Evolutionary conservation across 2,329 filamentous ascomycete genomes (phyloP), one percentile per base, ranked within the genome.

Genomic region (Cytospora piceicola): DNA sequence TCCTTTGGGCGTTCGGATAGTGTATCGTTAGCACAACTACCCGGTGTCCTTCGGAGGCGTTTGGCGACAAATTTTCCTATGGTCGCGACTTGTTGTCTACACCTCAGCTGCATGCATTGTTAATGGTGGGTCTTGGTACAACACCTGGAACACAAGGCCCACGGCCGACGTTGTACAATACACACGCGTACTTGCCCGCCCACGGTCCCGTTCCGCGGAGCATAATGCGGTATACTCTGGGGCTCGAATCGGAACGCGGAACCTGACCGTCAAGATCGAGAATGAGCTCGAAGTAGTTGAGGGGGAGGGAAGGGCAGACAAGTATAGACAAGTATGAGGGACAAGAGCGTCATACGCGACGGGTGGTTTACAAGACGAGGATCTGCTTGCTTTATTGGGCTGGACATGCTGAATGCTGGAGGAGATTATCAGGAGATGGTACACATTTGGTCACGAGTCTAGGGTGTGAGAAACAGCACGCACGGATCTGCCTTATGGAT

Each of bases 11-110:
- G 46, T 64, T 62, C 27, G 63, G 58, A 34, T 36, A 59, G 64
- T 61, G 64, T 54, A 53, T 66, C 51, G 39, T 60, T 58, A 59
- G 29, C 57, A 57, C 17, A 39, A 52, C 54, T 32, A 53, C 12
- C 36, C 22, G 55, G 53, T 30, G 57, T 61, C 61, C 56, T 60
- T 64, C 27, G 30, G 14, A 22, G 65, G 61, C 54, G 61, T 64
- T 61, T n/a, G n/a, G 51, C 8, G 42, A 53, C 61, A 53, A 61
- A 34, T 27, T 9, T 46, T 52, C 42, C 53, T 59, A n/a, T n/a
- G 51, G 12, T 34, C 42, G 34, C 12, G 64, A 42, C 15, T 58
- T 24, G 14, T 22, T 24, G 42, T 53, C 42, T 52, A 46, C 42
- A 51, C 36, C 29, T 53, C 52, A 27, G 53, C 32, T 67, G 32